Conservation (phyloP, 164 flowering plant species). For the Annona cherimola region DNA sequence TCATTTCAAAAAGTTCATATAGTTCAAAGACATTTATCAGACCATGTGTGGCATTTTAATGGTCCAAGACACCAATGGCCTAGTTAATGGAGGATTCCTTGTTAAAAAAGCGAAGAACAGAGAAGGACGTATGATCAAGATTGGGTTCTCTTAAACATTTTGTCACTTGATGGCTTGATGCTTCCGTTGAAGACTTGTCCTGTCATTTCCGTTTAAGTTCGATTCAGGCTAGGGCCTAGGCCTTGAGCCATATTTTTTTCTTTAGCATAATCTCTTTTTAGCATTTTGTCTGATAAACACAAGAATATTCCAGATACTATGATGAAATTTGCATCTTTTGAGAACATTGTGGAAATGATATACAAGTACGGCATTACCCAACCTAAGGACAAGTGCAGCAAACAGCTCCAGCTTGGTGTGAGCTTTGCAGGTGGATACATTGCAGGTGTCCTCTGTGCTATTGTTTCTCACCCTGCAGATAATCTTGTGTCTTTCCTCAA, state of each 20-base stretch:
- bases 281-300: background rate
- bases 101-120: no score
- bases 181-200: background rate
- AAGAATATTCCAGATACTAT: constrained; percentile 53
- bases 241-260: background rate
- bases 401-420: constrained; percentile 64
- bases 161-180: background rate
- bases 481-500: constrained; percentile 87
- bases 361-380: constrained; percentile 67
- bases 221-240: background rate
- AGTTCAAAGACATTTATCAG: background rate
- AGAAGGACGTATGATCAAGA: no score
- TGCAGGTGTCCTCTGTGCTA: constrained; percentile 82
- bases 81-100: no score
- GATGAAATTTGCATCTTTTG: constrained; percentile 95
- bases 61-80: background rate
- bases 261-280: no score
- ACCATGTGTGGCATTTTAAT: background rate
- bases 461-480: constrained; percentile 90
- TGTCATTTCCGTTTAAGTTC: background rate
- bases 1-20: no score
- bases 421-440: constrained; percentile 88
- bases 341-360: constrained; percentile 68
- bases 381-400: constrained; percentile 74
- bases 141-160: background rate